Percentiles rank a stretch among this genome's conserved stretches.
phyloP scores from a whole-genome alignment of 106 monocot genomes.

The Gastrodia elata region DNA sequence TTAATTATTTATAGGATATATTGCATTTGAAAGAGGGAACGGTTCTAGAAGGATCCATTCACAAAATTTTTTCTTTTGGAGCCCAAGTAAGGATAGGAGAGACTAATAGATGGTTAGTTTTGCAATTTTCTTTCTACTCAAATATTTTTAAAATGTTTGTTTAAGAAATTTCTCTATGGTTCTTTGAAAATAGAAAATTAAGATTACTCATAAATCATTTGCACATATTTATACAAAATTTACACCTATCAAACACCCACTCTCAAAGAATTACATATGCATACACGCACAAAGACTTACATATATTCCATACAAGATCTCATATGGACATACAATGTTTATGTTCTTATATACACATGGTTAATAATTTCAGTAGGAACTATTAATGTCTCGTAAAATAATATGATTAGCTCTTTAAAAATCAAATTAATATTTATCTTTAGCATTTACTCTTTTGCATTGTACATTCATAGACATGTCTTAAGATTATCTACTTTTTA shows the following conservation, averaged over 20 bases:
- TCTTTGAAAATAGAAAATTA: background rate
- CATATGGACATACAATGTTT: background rate
- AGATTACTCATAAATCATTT: background rate
- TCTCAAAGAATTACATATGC: background rate
- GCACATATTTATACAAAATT: background rate
- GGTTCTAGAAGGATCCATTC: conserved; percentile 72
- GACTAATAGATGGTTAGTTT: conserved; percentile 68
- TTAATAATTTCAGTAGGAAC: too few species aligned
- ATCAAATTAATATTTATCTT: too few species aligned
- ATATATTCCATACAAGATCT: background rate
- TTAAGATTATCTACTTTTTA: too few species aligned
- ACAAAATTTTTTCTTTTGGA: conserved; percentile 77
- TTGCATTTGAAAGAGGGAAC: conserved; percentile 77
- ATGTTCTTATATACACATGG: background rate
- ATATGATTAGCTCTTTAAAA: too few species aligned
- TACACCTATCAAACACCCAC: background rate
- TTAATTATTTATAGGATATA: conserved; percentile 44
- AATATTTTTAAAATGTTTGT: background rate
- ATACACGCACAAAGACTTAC: background rate
- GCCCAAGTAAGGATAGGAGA: conserved; percentile 81
- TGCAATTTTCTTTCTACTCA: background rate
- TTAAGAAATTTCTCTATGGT: background rate
- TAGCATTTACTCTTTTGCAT: too few species aligned
- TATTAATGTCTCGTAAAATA: too few species aligned
- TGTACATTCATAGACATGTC: too few species aligned